Percentiles rank a stretch among this genome's conserved stretches.
Conservation (phyloP, 495 filamentous ascomycete species). For the Penicillium longicatenatum region DNA sequence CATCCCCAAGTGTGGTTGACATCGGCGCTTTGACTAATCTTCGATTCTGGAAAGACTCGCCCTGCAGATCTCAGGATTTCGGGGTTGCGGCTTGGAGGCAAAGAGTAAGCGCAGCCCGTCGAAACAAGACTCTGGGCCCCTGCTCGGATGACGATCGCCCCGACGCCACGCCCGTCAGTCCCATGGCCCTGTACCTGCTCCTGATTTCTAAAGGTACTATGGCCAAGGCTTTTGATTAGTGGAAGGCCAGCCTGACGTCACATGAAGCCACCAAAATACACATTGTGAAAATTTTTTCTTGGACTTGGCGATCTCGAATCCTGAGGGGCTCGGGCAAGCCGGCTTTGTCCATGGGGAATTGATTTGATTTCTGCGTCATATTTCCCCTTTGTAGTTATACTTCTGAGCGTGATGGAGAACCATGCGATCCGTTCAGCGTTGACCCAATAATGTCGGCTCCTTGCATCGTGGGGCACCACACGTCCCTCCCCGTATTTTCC, state of each 20-base stretch:
- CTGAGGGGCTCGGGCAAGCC: background rate
- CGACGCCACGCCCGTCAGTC: slow-evolving; percentile 30
- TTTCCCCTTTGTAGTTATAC: slow-evolving; percentile 1
- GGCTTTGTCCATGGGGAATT: background rate
- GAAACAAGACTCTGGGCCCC: slow-evolving; percentile 25
- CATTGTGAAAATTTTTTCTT: background rate
- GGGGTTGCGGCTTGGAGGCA: background rate
- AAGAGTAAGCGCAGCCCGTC: slow-evolving; percentile 23
- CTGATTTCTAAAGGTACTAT: slow-evolving; percentile 13
- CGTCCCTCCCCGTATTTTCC: slow-evolving; percentile 1
- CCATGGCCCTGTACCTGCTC: slow-evolving; percentile 16
- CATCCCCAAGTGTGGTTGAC: slow-evolving; percentile 15
- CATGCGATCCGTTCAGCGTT: slow-evolving; percentile 19
- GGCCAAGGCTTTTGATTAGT: slow-evolving; percentile 7
- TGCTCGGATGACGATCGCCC: slow-evolving; percentile 23
- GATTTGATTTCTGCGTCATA: slow-evolving; percentile 9
- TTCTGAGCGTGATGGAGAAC: slow-evolving; percentile 17
- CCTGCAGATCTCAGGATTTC: slow-evolving; percentile 8
- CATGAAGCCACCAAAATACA: background rate
- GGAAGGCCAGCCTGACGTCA: slow-evolving; percentile 3
- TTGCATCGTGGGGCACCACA: slow-evolving; percentile 28
- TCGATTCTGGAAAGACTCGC: slow-evolving; percentile 23
- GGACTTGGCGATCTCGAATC: background rate
- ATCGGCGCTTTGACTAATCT: slow-evolving; percentile 17
- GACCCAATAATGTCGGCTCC: slow-evolving; percentile 12